These are phyloP conservation scores for Amanita pseudoporphyria DNA, from an alignment of 768 basidiomycete genomes.

Conservation along the genomic window DNA sequence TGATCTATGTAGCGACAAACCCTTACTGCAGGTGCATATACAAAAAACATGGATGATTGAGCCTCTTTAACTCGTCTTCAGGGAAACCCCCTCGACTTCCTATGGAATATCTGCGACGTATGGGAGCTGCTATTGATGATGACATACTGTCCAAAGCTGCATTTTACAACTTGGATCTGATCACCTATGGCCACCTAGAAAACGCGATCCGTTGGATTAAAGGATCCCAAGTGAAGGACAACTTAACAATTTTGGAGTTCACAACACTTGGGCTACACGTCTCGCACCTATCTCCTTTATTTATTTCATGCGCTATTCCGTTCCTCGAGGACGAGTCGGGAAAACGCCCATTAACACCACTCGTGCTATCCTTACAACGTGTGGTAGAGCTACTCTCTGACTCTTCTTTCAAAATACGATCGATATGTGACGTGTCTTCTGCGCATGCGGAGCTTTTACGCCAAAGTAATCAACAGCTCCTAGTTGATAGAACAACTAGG, in stretches of 20 bases:
- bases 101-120: background rate
- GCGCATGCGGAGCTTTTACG: background rate
- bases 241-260: background rate
- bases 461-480: background rate
- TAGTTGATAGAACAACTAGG: background rate
- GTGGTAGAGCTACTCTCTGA: background rate
- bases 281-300: background rate
- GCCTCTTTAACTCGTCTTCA: background rate
- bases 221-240: background rate
- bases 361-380: background rate
- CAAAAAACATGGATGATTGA: too few relatives aligned
- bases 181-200: background rate
- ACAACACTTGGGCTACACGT: slow-evolving; percentile 3
- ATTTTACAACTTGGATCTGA: background rate
- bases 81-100: background rate
- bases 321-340: background rate
- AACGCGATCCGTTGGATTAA: background rate
- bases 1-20: background rate
- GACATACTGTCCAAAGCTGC: background rate
- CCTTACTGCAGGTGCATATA: too few relatives aligned
- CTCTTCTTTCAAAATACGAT: background rate
- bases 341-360: background rate
- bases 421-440: slow-evolving; percentile 1
- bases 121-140: background rate
- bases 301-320: background rate